Conservation (phyloP, 2,329 filamentous ascomycete species). For the Aspergillus ochraceoroseus region DNA sequence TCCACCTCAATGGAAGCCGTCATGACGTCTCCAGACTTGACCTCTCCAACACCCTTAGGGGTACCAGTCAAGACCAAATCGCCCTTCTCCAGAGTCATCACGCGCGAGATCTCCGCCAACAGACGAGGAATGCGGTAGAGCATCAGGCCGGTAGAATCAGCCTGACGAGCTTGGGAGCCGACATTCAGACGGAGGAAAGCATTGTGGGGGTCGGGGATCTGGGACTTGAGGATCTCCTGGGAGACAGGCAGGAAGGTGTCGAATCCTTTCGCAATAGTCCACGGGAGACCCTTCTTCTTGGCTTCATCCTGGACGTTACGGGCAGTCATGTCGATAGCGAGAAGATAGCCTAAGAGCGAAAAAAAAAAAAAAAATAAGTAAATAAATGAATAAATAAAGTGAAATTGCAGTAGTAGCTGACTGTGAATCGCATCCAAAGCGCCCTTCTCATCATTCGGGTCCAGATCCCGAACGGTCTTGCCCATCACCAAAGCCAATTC, state of each 20-base stretch:
- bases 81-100: conserved; percentile 88
- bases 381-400: neutral
- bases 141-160: conserved; percentile 89
- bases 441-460: conserved; percentile 66
- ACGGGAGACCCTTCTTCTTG: conserved; percentile 93
- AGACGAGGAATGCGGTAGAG: conserved; percentile 84
- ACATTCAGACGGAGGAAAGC: conserved; percentile 81
- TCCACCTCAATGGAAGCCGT: conserved; percentile 72
- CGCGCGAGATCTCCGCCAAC: conserved; percentile 83
- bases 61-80: conserved; percentile 96
- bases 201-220: conserved; percentile 81
- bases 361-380: conserved; percentile 4
- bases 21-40: conserved; percentile 81
- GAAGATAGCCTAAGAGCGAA: conserved; percentile 64
- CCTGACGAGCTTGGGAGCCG: conserved; percentile 72
- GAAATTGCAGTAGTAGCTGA: conserved; percentile 34
- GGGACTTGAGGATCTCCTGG: conserved; percentile 70
- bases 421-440: conserved; percentile 78
- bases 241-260: conserved; percentile 93
- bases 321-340: conserved; percentile 95
- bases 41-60: conserved; percentile 87
- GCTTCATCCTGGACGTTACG: conserved; percentile 94
- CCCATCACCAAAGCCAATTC: conserved; percentile 88
- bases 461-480: conserved; percentile 69
- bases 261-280: conserved; percentile 95